Base-by-base conservation (phyloP, 2,329 filamentous ascomycete genomes). In the Aureobasidium melanogenum region DNA sequence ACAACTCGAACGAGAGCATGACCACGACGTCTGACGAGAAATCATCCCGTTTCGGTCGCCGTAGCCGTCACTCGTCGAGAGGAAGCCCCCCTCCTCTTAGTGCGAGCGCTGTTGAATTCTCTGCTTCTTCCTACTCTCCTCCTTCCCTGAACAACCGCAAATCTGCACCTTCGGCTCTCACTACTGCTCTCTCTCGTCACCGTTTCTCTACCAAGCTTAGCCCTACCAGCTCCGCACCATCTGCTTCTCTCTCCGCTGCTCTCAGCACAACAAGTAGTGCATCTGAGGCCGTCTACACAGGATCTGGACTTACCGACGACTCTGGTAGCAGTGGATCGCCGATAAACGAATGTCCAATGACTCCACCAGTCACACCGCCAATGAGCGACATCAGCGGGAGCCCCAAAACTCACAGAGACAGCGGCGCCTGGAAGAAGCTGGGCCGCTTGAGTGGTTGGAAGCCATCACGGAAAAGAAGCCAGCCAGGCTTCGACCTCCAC, bases 351-450 rank as follows among this genome's bases (percentile, higher is more conserved):
- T 75, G 56, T 87, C 69, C 87, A 81, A 86, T 90, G 78, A 91
- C 88, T 3, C 88, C 88, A 0, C 88, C 88, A 0, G 89, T 83
- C 2, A 89, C 86, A 3, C 87, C 88, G 36, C 87, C 88, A 0
- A 83, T 67, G 56, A 69, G 70, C 63, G 72, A 73, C 50, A 60
- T 66, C 56, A 62, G 59, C n/a, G 60, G 61, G 17, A 63, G 57
- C 46, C 61, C 60, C 5, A 63, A 43, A 44, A 62, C 48, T 22
- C 62, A 63, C 57, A 66, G 71, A 43, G 72, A 73, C 62, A 71
- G 70, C 26, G 71, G 70, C 22, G 69, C 73, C 66, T 74, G 72
- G 72, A 73, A 71, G 66, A 73, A 72, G 48, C 64, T 74, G 44
- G 70, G 71, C n/a, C 63, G 71, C 47, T 64, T 73, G 26, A 73